Conservation (phyloP, 495 filamentous ascomycete species). For the Penicillium alfredii region DNA sequence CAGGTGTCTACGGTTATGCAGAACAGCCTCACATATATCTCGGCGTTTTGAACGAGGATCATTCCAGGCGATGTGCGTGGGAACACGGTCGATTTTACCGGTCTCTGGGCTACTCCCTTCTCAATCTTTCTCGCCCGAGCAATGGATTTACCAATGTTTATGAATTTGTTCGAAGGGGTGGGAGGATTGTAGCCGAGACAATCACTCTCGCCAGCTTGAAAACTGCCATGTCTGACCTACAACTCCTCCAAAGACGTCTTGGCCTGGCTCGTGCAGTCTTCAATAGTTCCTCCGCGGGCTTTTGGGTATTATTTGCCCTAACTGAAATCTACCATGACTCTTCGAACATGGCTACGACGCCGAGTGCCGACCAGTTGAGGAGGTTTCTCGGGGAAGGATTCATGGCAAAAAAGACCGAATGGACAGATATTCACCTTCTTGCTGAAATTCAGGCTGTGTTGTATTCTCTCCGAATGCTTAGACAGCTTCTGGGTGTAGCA, state of each 20-base stretch:
- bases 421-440: constrained; percentile 58
- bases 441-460: constrained; percentile 57
- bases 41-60: constrained; percentile 53
- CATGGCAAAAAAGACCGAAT: constrained; percentile 28
- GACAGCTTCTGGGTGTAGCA: constrained; percentile 44
- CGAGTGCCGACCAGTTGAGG: constrained; percentile 10
- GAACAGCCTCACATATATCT: constrained; percentile 47
- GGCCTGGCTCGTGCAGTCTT: constrained; percentile 12
- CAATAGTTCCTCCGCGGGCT: constrained; percentile 4
- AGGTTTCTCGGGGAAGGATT: constrained; percentile 24
- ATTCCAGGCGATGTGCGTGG: constrained; percentile 58
- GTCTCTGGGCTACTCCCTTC: constrained; percentile 52
- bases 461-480: constrained; percentile 62
- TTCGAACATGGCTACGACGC: constrained; percentile 5
- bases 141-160: constrained; percentile 22
- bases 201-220: constrained; percentile 19
- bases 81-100: constrained; percentile 47
- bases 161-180: constrained; percentile 46
- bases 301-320: constrained; percentile 36
- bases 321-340: constrained; percentile 22
- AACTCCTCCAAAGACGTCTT: constrained; percentile 13
- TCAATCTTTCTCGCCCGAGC: constrained; percentile 36
- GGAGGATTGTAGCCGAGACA: constrained; percentile 28
- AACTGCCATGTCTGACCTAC: constrained; percentile 11
- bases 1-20: constrained; percentile 6